These are phyloP conservation scores for Lunularia cruciata DNA, from an alignment of 225 moss, liverwort and hornwort species.

Conservation along the genomic window DNA sequence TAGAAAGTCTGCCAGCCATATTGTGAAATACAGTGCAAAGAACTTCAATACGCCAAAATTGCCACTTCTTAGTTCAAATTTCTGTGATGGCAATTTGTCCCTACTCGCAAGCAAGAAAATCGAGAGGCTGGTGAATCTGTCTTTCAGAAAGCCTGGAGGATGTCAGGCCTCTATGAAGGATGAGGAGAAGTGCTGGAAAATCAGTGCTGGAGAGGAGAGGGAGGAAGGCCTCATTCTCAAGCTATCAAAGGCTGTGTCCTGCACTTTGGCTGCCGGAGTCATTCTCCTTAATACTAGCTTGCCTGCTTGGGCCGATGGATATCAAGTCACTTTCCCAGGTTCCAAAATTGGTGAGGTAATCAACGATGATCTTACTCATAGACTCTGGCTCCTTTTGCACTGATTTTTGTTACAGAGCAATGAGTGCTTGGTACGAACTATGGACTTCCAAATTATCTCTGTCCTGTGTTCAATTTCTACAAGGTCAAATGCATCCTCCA, in stretches of 20 bases:
- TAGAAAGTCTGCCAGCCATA: neutral
- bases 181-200: constrained; percentile 11
- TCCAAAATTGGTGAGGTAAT: constrained; percentile 70
- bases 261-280: constrained; percentile 60
- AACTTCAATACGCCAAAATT: neutral
- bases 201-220: neutral
- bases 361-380: too few relatives aligned
- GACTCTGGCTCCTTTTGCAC: neutral
- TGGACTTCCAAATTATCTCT: too few relatives aligned
- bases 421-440: too few relatives aligned
- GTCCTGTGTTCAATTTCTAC: too few relatives aligned
- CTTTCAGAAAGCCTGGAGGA: neutral
- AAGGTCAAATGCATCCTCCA: too few relatives aligned
- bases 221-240: constrained; percentile 23
- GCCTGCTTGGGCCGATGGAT: constrained; percentile 59
- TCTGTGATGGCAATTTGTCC: neutral
- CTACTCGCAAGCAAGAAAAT: neutral
- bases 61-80: constrained; percentile 11
- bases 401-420: too few relatives aligned
- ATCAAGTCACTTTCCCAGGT: constrained; percentile 80
- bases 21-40: neutral
- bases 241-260: constrained; percentile 27
- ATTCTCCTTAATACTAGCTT: constrained; percentile 49
- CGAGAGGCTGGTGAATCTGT: neutral
- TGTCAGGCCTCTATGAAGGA: constrained; percentile 17